Conservation (phyloP, 257 asterid species). For the Scutellaria galericulata region DNA sequence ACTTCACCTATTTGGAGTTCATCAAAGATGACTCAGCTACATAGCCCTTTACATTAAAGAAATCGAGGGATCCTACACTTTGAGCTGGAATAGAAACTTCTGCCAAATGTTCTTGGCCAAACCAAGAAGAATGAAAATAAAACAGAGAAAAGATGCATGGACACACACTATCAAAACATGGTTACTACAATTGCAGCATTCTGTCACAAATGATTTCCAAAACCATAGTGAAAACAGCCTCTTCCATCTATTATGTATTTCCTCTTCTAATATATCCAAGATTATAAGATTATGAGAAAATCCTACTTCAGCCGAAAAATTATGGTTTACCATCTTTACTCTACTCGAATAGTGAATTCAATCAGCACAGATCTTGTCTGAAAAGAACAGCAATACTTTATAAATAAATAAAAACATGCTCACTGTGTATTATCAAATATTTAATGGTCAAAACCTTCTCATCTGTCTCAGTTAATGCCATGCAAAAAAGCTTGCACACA, state of each 20-base stretch:
- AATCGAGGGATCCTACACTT: background rate
- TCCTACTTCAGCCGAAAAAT: background rate
- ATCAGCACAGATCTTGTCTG: background rate
- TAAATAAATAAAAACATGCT: background rate
- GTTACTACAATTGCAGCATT: background rate
- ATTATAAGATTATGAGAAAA: background rate
- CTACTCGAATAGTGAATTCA: background rate
- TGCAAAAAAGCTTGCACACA: background rate
- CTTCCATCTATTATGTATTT: background rate
- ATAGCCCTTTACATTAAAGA: background rate
- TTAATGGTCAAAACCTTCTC: conserved; percentile 13
- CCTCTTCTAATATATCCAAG: conserved; percentile 5
- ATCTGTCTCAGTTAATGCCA: conserved; percentile 13
- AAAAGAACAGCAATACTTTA: background rate
- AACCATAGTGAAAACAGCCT: background rate
- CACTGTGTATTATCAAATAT: background rate
- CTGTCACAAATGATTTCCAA: background rate
- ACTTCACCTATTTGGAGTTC: background rate
- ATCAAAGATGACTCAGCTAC: background rate
- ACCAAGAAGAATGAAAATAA: conserved; percentile 9
- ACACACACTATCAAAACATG: background rate
- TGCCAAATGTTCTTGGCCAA: background rate
- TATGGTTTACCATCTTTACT: conserved; percentile 13
- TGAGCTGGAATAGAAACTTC: background rate
- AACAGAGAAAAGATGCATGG: background rate